A percentile compares a stretch with the other conserved stretches of the same genome.
Evolutionary conservation across 2,329 filamentous ascomycete genomes (phyloP).

Genomic region (Juglanconis sp.): DNA sequence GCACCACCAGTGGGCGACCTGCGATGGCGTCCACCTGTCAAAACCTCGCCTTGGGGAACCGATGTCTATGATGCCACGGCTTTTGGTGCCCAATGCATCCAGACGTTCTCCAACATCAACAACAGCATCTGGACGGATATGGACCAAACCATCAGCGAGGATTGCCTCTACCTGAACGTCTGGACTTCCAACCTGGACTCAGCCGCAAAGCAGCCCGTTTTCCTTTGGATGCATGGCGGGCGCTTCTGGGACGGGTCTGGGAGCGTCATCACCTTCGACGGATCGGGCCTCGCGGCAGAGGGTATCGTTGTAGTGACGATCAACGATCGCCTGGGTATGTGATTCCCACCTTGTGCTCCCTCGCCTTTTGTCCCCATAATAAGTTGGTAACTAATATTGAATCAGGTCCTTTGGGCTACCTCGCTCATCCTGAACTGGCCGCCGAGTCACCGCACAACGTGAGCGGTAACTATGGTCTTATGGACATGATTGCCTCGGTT

Average conservation of each 20-base stretch:
- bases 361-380: background rate
- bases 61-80: constrained; percentile 48
- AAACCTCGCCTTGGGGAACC: constrained; percentile 46
- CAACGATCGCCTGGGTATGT: constrained; percentile 68
- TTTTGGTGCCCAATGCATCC: constrained; percentile 30
- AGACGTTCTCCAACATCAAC: constrained; percentile 21
- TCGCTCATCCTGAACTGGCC: constrained; percentile 56
- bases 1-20: constrained; percentile 61
- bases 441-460: constrained; percentile 1
- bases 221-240: constrained; percentile 42
- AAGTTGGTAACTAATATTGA: background rate
- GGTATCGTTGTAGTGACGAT: constrained; percentile 68
- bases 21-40: constrained; percentile 61
- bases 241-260: constrained; percentile 44
- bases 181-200: constrained; percentile 36
- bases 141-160: constrained; percentile 41
- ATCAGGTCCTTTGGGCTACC: constrained; percentile 62
- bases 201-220: constrained; percentile 35
- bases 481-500: constrained; percentile 61
- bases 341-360: too few species aligned
- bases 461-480: constrained; percentile 65
- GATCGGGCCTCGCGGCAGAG: constrained; percentile 53
- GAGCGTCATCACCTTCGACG: constrained; percentile 46
- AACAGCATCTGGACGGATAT: constrained; percentile 23
- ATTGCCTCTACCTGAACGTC: constrained; percentile 67